Evolutionary conservation across 495 filamentous ascomycete species (phyloP).

Genomic region (Jackrogersella minutella): DNA sequence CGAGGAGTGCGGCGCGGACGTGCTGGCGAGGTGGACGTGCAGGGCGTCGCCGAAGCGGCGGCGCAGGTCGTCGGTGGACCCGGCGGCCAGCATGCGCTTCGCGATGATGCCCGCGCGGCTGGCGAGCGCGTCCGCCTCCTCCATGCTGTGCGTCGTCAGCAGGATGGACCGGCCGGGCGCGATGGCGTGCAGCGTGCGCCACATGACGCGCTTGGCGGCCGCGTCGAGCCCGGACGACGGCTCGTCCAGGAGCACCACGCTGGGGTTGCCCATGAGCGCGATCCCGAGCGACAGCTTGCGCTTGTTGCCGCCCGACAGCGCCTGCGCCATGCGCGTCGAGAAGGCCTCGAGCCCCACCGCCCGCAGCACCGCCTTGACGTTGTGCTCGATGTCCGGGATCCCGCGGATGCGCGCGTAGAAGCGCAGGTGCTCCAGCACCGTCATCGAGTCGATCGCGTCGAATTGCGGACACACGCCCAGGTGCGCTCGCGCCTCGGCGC

Average conservation of each 20-base stretch:
- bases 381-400: conserved; percentile 67
- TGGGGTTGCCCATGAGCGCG: conserved; percentile 77
- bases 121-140: conserved; percentile 79
- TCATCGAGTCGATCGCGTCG: conserved; percentile 74
- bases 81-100: conserved; percentile 74
- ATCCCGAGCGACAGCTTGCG: conserved; percentile 77
- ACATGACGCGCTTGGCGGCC: conserved; percentile 77
- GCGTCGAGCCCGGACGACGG: conserved; percentile 76
- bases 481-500: conserved; percentile 70
- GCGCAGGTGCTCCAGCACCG: conserved; percentile 71
- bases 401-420: conserved; percentile 80
- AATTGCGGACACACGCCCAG: conserved; percentile 84
- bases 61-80: conserved; percentile 66
- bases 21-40: conserved; percentile 77
- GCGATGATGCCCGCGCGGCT: conserved; percentile 75
- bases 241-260: conserved; percentile 76
- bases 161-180: conserved; percentile 68
- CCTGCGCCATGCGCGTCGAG: conserved; percentile 66
- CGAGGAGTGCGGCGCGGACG: conserved; percentile 72
- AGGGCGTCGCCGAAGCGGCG: conserved; percentile 66
- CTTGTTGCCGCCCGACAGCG: conserved; percentile 77
- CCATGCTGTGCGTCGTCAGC: conserved; percentile 82
- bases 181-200: conserved; percentile 69
- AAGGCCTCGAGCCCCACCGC: conserved; percentile 70
- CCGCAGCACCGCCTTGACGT: conserved; percentile 65